phyloP scores from a whole-genome alignment of 257 asterid genomes.

The Gentiana dahurica region DNA sequence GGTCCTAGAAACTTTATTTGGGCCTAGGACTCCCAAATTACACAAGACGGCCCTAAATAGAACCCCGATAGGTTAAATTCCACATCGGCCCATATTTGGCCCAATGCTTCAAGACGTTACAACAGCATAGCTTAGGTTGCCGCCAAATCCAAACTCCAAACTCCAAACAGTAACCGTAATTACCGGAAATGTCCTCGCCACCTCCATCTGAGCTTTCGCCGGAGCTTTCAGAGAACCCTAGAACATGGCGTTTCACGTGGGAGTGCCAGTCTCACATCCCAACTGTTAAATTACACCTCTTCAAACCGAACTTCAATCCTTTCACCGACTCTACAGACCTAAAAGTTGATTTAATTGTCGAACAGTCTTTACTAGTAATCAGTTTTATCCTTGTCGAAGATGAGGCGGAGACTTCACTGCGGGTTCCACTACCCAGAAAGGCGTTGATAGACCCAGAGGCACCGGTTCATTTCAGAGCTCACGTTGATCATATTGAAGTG shows the following conservation, averaged over 20 bases:
- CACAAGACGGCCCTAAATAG: too few species aligned
- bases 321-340: constrained; percentile 33
- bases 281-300: constrained; percentile 17
- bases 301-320: constrained; percentile 20
- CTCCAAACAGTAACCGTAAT: background rate
- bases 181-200: constrained; percentile 31
- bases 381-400: constrained; percentile 21
- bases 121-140: background rate
- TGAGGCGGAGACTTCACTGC: constrained; percentile 21
- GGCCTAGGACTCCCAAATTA: too few species aligned
- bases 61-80: too few species aligned
- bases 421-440: constrained; percentile 38
- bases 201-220: constrained; percentile 12
- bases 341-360: constrained; percentile 26
- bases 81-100: too few species aligned
- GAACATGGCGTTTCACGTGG: constrained; percentile 29
- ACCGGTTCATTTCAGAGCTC: constrained; percentile 36
- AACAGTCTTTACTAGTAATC: constrained; percentile 35
- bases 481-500: constrained; percentile 70
- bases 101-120: background rate
- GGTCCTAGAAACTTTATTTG: too few species aligned
- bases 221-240: constrained; percentile 19
- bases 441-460: constrained; percentile 54
- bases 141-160: constrained; percentile 1
- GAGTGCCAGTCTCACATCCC: constrained; percentile 22